Evolutionary conservation across 2,329 filamentous ascomycete genomes (phyloP).

Genomic region (Elsinoe australis): DNA sequence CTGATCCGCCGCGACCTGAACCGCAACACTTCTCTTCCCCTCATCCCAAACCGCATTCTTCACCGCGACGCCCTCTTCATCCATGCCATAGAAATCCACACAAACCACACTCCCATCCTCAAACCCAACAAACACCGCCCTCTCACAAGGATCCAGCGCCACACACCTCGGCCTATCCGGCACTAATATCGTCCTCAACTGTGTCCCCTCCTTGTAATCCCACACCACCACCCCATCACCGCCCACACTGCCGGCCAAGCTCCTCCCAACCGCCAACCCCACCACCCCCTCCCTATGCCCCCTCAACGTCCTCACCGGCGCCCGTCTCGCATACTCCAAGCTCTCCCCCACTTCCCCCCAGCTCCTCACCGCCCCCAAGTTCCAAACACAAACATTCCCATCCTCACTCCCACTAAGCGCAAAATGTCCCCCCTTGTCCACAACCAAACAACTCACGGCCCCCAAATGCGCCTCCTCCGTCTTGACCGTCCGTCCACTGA

Average conservation of each 20-base stretch:
- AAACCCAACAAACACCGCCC: conserved; percentile 73
- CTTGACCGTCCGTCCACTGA: conserved; percentile 66
- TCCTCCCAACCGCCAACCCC: conserved; percentile 53
- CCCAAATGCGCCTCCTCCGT: conserved; percentile 74
- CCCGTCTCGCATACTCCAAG: conserved; percentile 2
- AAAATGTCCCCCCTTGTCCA: conserved; percentile 62
- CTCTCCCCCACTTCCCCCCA: conserved; percentile 8
- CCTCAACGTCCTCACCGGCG: conserved; percentile 70
- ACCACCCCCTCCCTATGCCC: conserved; percentile 70
- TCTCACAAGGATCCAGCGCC: conserved; percentile 71
- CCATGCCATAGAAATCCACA: conserved; percentile 57
- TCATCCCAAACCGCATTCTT: conserved; percentile 41
- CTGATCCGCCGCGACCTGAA: conserved; percentile 35
- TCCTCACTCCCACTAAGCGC: conserved; percentile 74
- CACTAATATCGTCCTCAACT: conserved; percentile 75
- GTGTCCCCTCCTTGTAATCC: conserved; percentile 75
- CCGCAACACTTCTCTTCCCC: conserved; percentile 48
- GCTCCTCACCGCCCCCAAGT: conserved; percentile 1
- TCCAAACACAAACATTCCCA: conserved; percentile 85
- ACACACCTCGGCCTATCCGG: conserved; percentile 64
- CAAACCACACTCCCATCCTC: conserved; percentile 74
- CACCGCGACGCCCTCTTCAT: conserved; percentile 29
- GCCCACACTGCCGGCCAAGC: conserved; percentile 75
- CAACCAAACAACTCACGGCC: conserved; percentile 65
- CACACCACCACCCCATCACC: conserved; percentile 85